phyloP scores from a whole-genome alignment of 169 alveolate species.

The Cryptosporidium sp. region DNA sequence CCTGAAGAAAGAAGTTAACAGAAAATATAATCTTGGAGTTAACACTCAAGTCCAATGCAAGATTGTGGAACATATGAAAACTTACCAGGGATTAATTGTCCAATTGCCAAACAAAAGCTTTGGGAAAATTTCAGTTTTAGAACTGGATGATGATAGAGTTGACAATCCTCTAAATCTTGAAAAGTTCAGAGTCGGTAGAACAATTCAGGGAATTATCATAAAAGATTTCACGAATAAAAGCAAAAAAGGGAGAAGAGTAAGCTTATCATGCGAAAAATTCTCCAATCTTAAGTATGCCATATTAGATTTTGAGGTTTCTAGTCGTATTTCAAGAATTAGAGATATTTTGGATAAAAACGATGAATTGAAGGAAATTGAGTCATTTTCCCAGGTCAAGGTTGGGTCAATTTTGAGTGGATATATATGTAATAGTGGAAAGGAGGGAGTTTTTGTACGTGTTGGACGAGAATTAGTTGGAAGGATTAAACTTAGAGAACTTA shows the following conservation, averaged over 20 bases:
- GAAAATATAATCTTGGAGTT: not conserved
- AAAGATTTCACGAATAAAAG: not conserved
- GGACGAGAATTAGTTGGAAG: constrained; percentile 62
- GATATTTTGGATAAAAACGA: constrained; percentile 4
- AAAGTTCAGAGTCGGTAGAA: constrained; percentile 11
- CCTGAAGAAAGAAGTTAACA: not conserved
- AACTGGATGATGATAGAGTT: constrained; percentile 37
- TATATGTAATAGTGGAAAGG: constrained; percentile 49
- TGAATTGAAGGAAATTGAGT: not conserved
- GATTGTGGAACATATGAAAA: constrained; percentile 27
- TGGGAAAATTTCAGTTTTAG: constrained; percentile 54
- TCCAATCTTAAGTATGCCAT: constrained; percentile 6
- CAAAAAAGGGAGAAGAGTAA: constrained; percentile 4
- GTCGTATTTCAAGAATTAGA: constrained; percentile 36
- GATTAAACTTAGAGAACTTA: constrained; percentile 61
- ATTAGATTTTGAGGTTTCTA: constrained; percentile 37
- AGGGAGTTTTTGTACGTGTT: constrained; percentile 67
- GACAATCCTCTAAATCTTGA: constrained; percentile 37
- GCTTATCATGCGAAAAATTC: not conserved
- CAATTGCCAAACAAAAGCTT: constrained; percentile 35
- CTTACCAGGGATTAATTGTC: constrained; percentile 48
- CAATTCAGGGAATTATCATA: constrained; percentile 10
- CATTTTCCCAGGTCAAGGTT: not conserved
- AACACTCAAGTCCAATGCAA: constrained; percentile 21
- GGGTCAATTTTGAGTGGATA: constrained; percentile 68